Evolutionary conservation across 2,329 filamentous ascomycete genomes (phyloP).

Genomic region (Ceratocystis alfenasii): DNA sequence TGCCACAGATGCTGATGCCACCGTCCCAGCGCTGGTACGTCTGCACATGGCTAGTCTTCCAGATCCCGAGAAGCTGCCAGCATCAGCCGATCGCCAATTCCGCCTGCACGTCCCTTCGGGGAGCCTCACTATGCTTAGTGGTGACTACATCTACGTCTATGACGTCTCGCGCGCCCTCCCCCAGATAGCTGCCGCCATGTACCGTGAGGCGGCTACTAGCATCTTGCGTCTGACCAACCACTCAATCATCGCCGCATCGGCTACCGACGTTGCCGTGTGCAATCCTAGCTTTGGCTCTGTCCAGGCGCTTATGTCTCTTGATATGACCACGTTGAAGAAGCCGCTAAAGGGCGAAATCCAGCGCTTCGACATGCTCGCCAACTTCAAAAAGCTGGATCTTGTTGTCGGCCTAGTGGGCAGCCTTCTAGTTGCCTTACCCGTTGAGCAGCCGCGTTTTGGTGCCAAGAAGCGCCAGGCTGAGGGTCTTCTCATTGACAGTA

Average conservation of each 20-base stretch:
- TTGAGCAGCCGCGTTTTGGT: constrained; percentile 45
- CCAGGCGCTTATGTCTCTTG: constrained; percentile 39
- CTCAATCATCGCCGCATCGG: constrained; percentile 50
- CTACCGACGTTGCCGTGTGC: constrained; percentile 47
- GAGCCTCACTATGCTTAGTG: constrained; percentile 47
- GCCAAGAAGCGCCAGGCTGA: constrained; percentile 44
- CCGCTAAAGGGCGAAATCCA: constrained; percentile 29
- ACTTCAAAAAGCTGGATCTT: constrained; percentile 54
- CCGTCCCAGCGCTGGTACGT: constrained; percentile 27
- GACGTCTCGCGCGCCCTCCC: constrained; percentile 53
- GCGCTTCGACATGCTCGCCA: constrained; percentile 41
- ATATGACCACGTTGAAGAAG: constrained; percentile 32
- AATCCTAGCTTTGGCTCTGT: constrained; percentile 56
- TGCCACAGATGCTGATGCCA: constrained; percentile 23
- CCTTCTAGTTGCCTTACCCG: constrained; percentile 55
- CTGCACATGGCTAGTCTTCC: constrained; percentile 33
- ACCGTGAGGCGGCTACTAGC: constrained; percentile 42
- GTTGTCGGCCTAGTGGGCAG: constrained; percentile 53
- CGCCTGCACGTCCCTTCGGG: constrained; percentile 53
- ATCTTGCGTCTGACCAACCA: constrained; percentile 57
- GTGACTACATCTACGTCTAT: constrained; percentile 46
- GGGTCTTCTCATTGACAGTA: constrained; percentile 59
- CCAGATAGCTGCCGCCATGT: constrained; percentile 44
- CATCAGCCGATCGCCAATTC: constrained; percentile 29
- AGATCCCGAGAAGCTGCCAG: constrained; percentile 22